Conservation (phyloP, 2,329 filamentous ascomycete genomes). For the Xylariaceae sp. region DNA sequence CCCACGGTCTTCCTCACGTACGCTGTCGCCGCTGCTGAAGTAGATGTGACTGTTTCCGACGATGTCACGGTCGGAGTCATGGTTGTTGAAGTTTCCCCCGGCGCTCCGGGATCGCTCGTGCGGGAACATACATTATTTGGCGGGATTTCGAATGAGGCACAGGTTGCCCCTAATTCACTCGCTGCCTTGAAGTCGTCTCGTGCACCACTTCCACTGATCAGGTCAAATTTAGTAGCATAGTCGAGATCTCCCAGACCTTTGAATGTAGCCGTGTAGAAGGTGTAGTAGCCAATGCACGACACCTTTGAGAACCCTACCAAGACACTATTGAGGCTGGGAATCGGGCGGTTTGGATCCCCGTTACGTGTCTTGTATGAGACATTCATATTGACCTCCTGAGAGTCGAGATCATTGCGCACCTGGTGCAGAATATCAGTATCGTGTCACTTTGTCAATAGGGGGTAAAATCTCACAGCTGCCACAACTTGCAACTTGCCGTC, state of each 20-base stretch:
- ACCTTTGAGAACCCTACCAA: slow-evolving; percentile 39
- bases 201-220: slow-evolving; percentile 37
- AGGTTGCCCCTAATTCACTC: slow-evolving; percentile 41
- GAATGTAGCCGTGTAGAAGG: slow-evolving; percentile 41
- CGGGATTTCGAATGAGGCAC: slow-evolving; percentile 37
- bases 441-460: neutral
- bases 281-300: slow-evolving; percentile 44
- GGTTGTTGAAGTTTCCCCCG: slow-evolving; percentile 29
- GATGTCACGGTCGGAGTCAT: neutral
- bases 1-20: slow-evolving; percentile 38
- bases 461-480: slow-evolving; percentile 34
- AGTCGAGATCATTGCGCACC: slow-evolving; percentile 44
- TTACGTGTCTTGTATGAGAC: slow-evolving; percentile 41
- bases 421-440: slow-evolving; percentile 12
- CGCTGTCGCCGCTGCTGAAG: slow-evolving; percentile 30
- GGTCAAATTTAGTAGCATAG: slow-evolving; percentile 42
- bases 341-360: slow-evolving; percentile 36
- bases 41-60: slow-evolving; percentile 28
- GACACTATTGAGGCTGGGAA: slow-evolving; percentile 37
- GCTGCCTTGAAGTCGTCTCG: slow-evolving; percentile 47
- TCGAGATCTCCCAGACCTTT: slow-evolving; percentile 42
- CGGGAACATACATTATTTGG: slow-evolving; percentile 28
- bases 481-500: slow-evolving; percentile 42
- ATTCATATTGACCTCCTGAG: slow-evolving; percentile 38
- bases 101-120: slow-evolving; percentile 18